Percentiles rank a stretch among this genome's conserved stretches.
phyloP scores from a whole-genome alignment of 805 yeast genomes.

The Kodamaea jinghongensis region DNA sequence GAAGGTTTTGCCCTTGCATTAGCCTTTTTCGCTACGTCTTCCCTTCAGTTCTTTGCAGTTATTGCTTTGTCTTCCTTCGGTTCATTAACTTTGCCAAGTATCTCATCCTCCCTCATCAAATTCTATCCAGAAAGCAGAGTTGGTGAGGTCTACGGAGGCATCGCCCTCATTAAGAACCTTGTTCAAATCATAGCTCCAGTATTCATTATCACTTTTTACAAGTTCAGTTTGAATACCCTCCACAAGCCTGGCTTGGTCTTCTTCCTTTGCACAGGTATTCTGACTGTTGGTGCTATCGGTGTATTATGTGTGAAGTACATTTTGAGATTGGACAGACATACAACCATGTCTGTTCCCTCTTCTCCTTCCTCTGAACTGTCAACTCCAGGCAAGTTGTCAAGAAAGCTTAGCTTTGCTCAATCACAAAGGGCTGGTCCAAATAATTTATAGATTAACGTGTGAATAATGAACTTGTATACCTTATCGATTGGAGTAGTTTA shows the following conservation, averaged over 20 bases:
- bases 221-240: slow-evolving; percentile 24
- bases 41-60: slow-evolving; percentile 28
- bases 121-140: slow-evolving; percentile 55
- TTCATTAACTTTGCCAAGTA: slow-evolving; percentile 52
- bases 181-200: slow-evolving; percentile 50
- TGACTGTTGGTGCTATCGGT: slow-evolving; percentile 11
- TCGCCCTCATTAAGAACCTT: slow-evolving; percentile 56
- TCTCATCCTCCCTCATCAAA: slow-evolving; percentile 59
- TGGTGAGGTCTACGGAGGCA: slow-evolving; percentile 74
- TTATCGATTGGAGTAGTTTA: too few relatives aligned
- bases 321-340: slow-evolving; percentile 14
- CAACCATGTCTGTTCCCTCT: slow-evolving; percentile 1
- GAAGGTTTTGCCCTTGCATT: slow-evolving; percentile 40
- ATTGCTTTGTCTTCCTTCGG: slow-evolving; percentile 45
- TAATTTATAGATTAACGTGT: too few relatives aligned
- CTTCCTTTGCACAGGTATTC: slow-evolving; percentile 14
- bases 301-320: slow-evolving; percentile 18
- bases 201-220: slow-evolving; percentile 46
- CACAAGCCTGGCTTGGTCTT: slow-evolving; percentile 30
- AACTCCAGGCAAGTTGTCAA: slow-evolving; percentile 14
- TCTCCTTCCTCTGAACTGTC: slow-evolving; percentile 2
- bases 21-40: slow-evolving; percentile 28
- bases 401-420: slow-evolving; percentile 19
- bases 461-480: too few relatives aligned
- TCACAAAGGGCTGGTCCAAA: slow-evolving; percentile 6